phyloP scores from a whole-genome alignment of 1,284 basidiomycete species.

The Neolentinus lepideus region DNA sequence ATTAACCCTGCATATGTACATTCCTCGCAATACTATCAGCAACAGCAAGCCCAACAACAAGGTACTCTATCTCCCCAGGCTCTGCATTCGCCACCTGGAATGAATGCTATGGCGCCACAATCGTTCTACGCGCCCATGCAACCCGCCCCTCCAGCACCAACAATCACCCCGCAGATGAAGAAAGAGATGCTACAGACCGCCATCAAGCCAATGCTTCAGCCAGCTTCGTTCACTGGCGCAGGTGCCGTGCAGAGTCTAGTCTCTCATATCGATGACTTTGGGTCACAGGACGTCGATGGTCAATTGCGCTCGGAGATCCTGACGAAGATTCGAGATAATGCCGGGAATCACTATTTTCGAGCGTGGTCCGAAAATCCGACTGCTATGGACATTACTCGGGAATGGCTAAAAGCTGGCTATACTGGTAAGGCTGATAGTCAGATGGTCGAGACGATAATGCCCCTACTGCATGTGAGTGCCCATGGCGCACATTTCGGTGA shows the following conservation, averaged over 20 bases:
- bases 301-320: slow-evolving; percentile 58
- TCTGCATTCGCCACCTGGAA: slow-evolving; percentile 45
- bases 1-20: slow-evolving; percentile 28
- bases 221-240: slow-evolving; percentile 59
- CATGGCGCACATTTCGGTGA: not conserved
- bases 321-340: slow-evolving; percentile 72
- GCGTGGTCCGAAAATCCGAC: slow-evolving; percentile 68
- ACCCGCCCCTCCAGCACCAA: slow-evolving; percentile 17
- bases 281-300: slow-evolving; percentile 54
- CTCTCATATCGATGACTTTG: slow-evolving; percentile 47
- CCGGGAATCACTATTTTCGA: slow-evolving; percentile 77
- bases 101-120: slow-evolving; percentile 30
- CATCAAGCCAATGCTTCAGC: slow-evolving; percentile 45
- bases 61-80: slow-evolving; percentile 62
- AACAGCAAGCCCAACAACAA: slow-evolving; percentile 30
- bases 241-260: slow-evolving; percentile 55
- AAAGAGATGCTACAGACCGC: slow-evolving; percentile 42
- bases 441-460: slow-evolving; percentile 72
- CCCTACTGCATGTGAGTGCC: slow-evolving; percentile 67
- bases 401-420: slow-evolving; percentile 69
- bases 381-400: slow-evolving; percentile 69
- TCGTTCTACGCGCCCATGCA: slow-evolving; percentile 27
- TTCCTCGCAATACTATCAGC: slow-evolving; percentile 32
- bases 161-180: slow-evolving; percentile 27
- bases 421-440: slow-evolving; percentile 46